Evolutionary conservation across 768 basidiomycete genomes (phyloP).

Genomic region (Kwoniella pini): DNA sequence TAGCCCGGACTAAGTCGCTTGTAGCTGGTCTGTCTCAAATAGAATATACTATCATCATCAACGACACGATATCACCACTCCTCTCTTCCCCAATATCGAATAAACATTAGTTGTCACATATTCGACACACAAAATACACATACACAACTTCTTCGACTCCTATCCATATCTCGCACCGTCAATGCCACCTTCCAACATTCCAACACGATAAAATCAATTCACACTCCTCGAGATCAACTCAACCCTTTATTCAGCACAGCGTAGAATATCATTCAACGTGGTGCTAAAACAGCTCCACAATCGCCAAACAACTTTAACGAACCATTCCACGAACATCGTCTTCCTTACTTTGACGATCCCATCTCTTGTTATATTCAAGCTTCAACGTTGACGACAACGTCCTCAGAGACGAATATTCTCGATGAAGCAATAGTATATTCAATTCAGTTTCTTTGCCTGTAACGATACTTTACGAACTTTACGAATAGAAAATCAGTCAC

Average conservation of each 20-base stretch:
- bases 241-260: background rate
- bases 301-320: background rate
- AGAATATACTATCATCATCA: background rate
- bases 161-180: background rate
- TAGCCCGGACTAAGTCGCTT: background rate
- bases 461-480: constrained; percentile 1
- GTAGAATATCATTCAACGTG: constrained; percentile 31
- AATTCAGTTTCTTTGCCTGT: background rate
- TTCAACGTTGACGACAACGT: too few species aligned
- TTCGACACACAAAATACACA: background rate
- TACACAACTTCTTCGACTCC: background rate
- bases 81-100: background rate
- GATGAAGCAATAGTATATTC: background rate
- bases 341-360: too few species aligned
- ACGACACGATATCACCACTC: background rate
- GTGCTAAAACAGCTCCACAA: constrained; percentile 7
- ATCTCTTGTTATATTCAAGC: too few species aligned
- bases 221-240: background rate
- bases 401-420: background rate
- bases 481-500: constrained; percentile 21
- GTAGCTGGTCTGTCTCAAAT: background rate
- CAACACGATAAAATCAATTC: constrained; percentile 2
- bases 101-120: background rate
- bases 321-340: background rate
- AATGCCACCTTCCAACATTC: too few species aligned